Conservation (phyloP, 2,329 filamentous ascomycete genomes). For the Domatiomyces globalis region DNA sequence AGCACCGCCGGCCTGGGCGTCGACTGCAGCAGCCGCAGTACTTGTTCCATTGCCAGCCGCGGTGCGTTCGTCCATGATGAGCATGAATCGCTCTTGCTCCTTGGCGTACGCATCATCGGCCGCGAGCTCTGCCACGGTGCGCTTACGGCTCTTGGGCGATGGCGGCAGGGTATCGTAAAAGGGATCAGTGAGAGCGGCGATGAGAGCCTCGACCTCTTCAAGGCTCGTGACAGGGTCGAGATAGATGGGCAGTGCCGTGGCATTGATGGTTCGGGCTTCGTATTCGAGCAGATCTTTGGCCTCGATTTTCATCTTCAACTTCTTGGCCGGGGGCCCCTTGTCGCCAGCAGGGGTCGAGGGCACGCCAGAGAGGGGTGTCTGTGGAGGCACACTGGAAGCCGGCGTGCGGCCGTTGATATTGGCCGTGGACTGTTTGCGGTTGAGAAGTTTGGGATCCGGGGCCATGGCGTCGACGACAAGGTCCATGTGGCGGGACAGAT, state of each 20-base stretch:
- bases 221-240: slow-evolving; percentile 60
- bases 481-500: slow-evolving; percentile 60
- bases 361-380: slow-evolving; percentile 49
- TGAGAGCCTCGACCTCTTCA: slow-evolving; percentile 54
- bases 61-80: slow-evolving; percentile 74
- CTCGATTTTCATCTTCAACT: slow-evolving; percentile 66
- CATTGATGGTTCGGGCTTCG: slow-evolving; percentile 60
- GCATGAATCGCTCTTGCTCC: slow-evolving; percentile 81
- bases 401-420: slow-evolving; percentile 30
- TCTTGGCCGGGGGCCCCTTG: slow-evolving; percentile 45
- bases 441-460: slow-evolving; percentile 41
- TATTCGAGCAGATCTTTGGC: slow-evolving; percentile 57
- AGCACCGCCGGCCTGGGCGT: slow-evolving; percentile 56
- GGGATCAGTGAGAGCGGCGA: slow-evolving; percentile 60
- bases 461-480: slow-evolving; percentile 62
- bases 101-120: slow-evolving; percentile 87
- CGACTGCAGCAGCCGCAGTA: slow-evolving; percentile 46
- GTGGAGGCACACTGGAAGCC: slow-evolving; percentile 43
- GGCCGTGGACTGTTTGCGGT: slow-evolving; percentile 32
- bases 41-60: slow-evolving; percentile 41
- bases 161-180: slow-evolving; percentile 65
- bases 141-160: slow-evolving; percentile 75
- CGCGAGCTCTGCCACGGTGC: slow-evolving; percentile 85
- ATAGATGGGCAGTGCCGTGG: slow-evolving; percentile 59
- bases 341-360: slow-evolving; percentile 48